These are phyloP conservation scores for Deuterostichococcus epilithicus DNA, from an alignment of 139 green algal species.

Conservation along the genomic window DNA sequence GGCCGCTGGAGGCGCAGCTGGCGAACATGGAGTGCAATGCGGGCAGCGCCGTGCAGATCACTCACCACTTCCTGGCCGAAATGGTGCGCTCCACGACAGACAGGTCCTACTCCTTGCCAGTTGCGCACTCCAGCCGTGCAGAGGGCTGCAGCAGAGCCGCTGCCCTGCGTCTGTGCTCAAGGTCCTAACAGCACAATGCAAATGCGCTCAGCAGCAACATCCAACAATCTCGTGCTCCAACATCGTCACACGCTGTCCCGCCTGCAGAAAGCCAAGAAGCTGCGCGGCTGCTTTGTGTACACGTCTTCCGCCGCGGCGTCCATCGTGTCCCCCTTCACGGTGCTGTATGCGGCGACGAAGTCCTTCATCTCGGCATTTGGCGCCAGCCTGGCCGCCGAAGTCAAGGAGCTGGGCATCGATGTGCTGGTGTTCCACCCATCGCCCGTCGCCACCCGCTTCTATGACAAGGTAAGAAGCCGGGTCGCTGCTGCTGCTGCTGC, in stretches of 20 bases:
- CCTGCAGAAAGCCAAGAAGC: slow-evolving; percentile 57
- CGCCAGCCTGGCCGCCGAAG: slow-evolving; percentile 79
- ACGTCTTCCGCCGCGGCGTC: slow-evolving; percentile 80
- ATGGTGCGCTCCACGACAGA: slow-evolving; percentile 56
- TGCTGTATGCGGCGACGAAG: slow-evolving; percentile 83
- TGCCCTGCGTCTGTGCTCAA: background rate
- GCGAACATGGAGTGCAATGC: slow-evolving; percentile 94
- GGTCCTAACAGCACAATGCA: too few relatives aligned
- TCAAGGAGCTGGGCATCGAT: slow-evolving; percentile 84
- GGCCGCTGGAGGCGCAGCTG: slow-evolving; percentile 60
- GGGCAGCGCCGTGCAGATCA: slow-evolving; percentile 76
- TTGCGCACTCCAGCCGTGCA: background rate
- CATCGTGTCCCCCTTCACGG: slow-evolving; percentile 83
- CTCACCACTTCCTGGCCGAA: slow-evolving; percentile 80
- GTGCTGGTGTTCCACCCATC: slow-evolving; percentile 92
- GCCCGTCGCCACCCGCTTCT: slow-evolving; percentile 83
- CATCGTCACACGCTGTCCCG: background rate
- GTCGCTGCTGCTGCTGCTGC: too few relatives aligned
- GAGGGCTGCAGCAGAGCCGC: background rate
- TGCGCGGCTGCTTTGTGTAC: slow-evolving; percentile 86
- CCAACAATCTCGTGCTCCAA: too few relatives aligned
- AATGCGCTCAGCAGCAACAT: too few relatives aligned
- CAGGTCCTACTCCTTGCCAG: background rate
- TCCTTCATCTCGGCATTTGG: slow-evolving; percentile 86
- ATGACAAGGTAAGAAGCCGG: slow-evolving; percentile 52